These are phyloP conservation scores for Carallia pectinifolia DNA, from an alignment of 345 rosid species.

Conservation along the genomic window DNA sequence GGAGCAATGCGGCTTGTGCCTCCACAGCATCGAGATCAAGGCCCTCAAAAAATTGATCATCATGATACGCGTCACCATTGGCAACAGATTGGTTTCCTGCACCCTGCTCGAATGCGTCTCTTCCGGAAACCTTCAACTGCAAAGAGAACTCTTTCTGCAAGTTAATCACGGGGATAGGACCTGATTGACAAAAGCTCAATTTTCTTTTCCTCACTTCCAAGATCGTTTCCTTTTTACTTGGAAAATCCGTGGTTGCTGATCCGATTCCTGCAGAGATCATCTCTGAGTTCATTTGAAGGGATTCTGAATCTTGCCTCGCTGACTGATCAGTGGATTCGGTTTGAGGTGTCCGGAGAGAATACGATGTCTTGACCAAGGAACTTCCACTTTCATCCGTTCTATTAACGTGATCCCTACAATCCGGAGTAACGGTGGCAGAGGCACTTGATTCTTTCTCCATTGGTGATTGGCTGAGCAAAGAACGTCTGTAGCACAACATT, in stretches of 20 bases:
- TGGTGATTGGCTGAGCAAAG: constrained; percentile 92
- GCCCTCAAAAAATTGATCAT: constrained; percentile 71
- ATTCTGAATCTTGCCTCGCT: constrained; percentile 21
- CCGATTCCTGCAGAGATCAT: constrained; percentile 30
- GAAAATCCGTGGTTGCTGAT: constrained; percentile 12
- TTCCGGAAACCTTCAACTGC: constrained; percentile 22
- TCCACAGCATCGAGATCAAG: constrained; percentile 86
- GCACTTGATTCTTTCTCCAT: constrained; percentile 36
- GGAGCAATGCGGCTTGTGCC: constrained; percentile 66
- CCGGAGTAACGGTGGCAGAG: constrained; percentile 36
- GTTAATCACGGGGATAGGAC: constrained; percentile 47
- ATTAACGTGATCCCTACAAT: constrained; percentile 30
- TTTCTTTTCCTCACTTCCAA: constrained; percentile 54
- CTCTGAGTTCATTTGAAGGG: constrained; percentile 30
- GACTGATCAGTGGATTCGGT: constrained; percentile 22
- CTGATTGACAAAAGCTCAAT: constrained; percentile 40
- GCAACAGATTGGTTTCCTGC: constrained; percentile 14
- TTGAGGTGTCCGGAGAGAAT: constrained; percentile 42
- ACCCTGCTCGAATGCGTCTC: constrained; percentile 27
- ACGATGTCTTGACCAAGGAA: constrained; percentile 37
- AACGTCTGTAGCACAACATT: constrained; percentile 52
- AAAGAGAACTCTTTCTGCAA: constrained; percentile 48
- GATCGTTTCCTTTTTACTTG: constrained; percentile 23
- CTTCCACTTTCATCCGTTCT: constrained; percentile 35
- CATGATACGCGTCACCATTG: constrained; percentile 34